phyloP scores from a whole-genome alignment of 768 basidiomycete genomes.

The Xanthoconium stramineum region DNA sequence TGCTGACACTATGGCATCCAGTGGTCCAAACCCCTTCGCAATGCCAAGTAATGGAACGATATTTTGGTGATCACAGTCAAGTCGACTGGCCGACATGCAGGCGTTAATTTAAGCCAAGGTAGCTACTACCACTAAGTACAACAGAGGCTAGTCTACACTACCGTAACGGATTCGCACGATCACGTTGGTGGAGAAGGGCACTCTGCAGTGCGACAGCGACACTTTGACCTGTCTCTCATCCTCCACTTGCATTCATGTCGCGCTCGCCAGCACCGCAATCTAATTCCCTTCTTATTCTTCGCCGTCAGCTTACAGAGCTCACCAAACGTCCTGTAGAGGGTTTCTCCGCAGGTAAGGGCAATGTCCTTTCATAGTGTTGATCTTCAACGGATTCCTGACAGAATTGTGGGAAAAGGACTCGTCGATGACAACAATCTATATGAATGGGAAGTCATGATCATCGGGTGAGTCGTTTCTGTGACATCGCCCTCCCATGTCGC shows the following conservation, averaged over 20 bases:
- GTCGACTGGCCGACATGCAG: background rate
- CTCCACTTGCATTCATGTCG: conserved; percentile 13
- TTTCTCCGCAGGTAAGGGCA: conserved; percentile 81
- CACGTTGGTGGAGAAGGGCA: background rate
- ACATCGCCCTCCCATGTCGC: conserved; percentile 9
- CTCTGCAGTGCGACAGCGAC: background rate
- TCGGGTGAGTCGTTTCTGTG: conserved; percentile 59
- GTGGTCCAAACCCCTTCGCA: background rate
- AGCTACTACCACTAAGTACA: no score
- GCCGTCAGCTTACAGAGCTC: conserved; percentile 79
- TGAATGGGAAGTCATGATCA: conserved; percentile 96
- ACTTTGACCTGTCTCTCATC: conserved; percentile 1
- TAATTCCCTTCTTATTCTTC: conserved; percentile 52
- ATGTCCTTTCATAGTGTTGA: conserved; percentile 24
- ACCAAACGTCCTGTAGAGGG: conserved; percentile 93
- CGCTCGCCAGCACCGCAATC: conserved; percentile 31
- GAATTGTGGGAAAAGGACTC: conserved; percentile 56
- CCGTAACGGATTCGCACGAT: conserved; percentile 4
- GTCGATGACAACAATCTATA: conserved; percentile 93
- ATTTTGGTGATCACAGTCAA: background rate
- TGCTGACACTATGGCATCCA: background rate
- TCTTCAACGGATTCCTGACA: conserved; percentile 34
- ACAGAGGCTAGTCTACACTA: background rate
- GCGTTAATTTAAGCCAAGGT: no score
- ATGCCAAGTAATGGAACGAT: background rate